Base-by-base conservation (phyloP, 768 basidiomycete genomes). In the Pleurotus salmoneostramineus region DNA sequence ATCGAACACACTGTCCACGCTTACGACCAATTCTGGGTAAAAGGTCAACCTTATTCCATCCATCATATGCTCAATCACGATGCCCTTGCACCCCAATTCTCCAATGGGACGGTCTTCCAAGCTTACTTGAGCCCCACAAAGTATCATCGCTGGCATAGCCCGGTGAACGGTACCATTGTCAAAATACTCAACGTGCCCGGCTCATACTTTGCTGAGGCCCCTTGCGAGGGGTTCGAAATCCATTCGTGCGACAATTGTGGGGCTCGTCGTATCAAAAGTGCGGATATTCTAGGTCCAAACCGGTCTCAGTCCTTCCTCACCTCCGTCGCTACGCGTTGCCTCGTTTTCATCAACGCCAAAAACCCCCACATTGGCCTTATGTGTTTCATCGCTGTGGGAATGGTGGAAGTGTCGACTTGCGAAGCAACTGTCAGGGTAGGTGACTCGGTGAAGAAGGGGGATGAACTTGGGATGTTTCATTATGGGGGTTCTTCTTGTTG, bases 71-170 rank as follows among this genome's bases (percentile, higher is more conserved):
- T 87, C 45, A 65, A 74, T 46, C 63, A 72, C 37, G 75, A 83
- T 59, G 60, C 66, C 0, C 64, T 68, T 52, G 67, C 77, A 0
- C 57, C 72, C 2, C 66, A 73, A 21, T 82, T 84, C 60, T 71
- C 75, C 5, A 82, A 79, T 8, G 85, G 78, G 14, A 78, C 78
- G 0, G 66, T 82, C 36, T 78, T 77, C 67, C 85, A 87, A 63
- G 83, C 78, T 0, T 84, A 85, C 68, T 76, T 88, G 58, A 74
- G 72, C 55, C 73, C 81, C 2, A 61, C 75, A 21, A 74, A 76
- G 33, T 88, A 85, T 62, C 87, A 87, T 63, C 80, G 84, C 60
- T 87, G 84, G 85, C 82, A 83, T 65, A 69, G 74, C 51, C 87
- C 87, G 56, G 75, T 87, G 11, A 71, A 74, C 44, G 81, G 81